phyloP scores from a whole-genome alignment of 805 yeast genomes.

The Ogataea zsoltii region DNA sequence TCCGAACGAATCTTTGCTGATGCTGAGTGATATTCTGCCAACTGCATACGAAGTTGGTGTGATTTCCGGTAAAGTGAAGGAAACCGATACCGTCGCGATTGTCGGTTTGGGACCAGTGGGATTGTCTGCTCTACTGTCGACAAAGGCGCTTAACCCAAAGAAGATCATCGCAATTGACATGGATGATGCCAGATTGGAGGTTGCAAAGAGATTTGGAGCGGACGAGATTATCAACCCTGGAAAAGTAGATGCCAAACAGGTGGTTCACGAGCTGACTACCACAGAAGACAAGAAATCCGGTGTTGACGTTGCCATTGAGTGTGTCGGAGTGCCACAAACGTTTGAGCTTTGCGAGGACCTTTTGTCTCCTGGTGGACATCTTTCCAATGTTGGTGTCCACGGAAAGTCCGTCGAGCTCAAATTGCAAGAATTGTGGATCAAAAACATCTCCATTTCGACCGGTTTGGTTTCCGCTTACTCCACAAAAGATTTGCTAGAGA shows the following conservation, averaged over 20 bases:
- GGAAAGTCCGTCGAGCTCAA: conserved; percentile 43
- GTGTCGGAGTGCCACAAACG: conserved; percentile 66
- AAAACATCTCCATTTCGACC: conserved; percentile 45
- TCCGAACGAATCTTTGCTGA: conserved; percentile 50
- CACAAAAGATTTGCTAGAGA: conserved; percentile 38
- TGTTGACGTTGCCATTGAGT: conserved; percentile 63
- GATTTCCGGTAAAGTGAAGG: conserved; percentile 49
- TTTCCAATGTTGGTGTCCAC: conserved; percentile 64
- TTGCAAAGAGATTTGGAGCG: conserved; percentile 63
- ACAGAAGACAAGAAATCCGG: conserved; percentile 40
- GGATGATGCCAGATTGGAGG: conserved; percentile 56
- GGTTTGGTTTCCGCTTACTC: conserved; percentile 52
- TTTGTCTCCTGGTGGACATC: conserved; percentile 59
- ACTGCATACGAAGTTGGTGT: conserved; percentile 71
- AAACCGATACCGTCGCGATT: conserved; percentile 61
- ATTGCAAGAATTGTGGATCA: conserved; percentile 47
- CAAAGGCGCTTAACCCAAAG: conserved; percentile 55
- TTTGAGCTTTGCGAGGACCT: conserved; percentile 58
- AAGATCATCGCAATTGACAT: conserved; percentile 58
- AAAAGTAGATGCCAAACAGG: conserved; percentile 41
- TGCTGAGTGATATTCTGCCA: conserved; percentile 65
- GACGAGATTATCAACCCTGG: conserved; percentile 55
- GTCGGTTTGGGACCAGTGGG: conserved; percentile 74
- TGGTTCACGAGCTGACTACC: conserved; percentile 35
- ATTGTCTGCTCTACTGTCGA: conserved; percentile 57